Percentiles rank a stretch among this genome's conserved stretches.
These are phyloP conservation scores for Ballota nigra DNA, from an alignment of 257 asterid genomes.

Conservation along the genomic window DNA sequence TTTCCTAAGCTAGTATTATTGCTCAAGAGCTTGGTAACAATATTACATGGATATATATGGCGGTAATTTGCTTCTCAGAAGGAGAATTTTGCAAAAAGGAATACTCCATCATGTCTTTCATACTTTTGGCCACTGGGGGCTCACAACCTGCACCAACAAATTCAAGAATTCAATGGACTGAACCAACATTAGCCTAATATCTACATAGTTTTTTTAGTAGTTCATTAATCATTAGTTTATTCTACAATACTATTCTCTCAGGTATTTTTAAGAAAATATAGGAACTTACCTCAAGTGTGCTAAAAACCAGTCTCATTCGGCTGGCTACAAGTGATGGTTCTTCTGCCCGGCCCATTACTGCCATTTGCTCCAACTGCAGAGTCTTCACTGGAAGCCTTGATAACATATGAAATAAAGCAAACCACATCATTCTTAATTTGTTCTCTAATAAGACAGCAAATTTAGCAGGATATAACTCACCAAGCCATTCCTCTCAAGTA, in stretches of 20 bases:
- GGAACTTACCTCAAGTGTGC: constrained; percentile 82
- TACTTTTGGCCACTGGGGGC: constrained; percentile 93
- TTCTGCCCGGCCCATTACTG: constrained; percentile 74
- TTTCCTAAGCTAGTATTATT: constrained; percentile 7
- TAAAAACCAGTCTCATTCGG: constrained; percentile 87
- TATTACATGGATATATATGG: background rate
- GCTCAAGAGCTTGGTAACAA: background rate
- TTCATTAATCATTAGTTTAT: no score
- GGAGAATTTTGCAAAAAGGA: background rate
- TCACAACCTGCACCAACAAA: constrained; percentile 66
- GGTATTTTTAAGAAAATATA: background rate
- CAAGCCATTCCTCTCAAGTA: constrained; percentile 98
- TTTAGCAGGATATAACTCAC: constrained; percentile 38
- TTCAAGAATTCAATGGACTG: background rate
- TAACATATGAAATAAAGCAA: constrained; percentile 13
- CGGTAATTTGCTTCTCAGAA: background rate
- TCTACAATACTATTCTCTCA: no score
- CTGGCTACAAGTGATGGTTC: constrained; percentile 91
- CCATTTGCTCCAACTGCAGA: constrained; percentile 92
- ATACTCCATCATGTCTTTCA: constrained; percentile 22
- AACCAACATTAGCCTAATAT: no score
- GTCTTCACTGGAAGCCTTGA: constrained; percentile 96
- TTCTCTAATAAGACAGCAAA: background rate
- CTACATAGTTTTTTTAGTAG: no score
- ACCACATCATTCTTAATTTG: constrained; percentile 3